A percentile compares a stretch with the other conserved stretches of the same genome.
phyloP scores from a whole-genome alignment of 345 rosid genomes.

The Physaria fendleri region DNA sequence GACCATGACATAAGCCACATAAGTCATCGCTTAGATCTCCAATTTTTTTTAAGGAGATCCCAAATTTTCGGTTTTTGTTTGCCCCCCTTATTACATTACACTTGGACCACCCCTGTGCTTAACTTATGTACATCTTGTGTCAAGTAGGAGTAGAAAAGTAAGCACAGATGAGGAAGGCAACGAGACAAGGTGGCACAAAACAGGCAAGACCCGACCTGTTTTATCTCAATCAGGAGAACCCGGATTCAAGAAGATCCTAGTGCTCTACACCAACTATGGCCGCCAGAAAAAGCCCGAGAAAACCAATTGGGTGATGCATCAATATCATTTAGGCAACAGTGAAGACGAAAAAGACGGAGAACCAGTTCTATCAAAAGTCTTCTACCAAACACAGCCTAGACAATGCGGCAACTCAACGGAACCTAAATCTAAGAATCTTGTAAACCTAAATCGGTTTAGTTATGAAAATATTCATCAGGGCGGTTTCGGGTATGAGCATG shows the following conservation, averaged over 20 bases:
- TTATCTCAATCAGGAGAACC: slow-evolving; percentile 35
- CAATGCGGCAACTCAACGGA: slow-evolving; percentile 41
- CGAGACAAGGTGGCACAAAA: slow-evolving; percentile 96
- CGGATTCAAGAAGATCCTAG: slow-evolving; percentile 86
- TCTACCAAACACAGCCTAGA: slow-evolving; percentile 90
- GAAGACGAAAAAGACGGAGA: slow-evolving; percentile 94
- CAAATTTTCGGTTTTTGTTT: too few relatives aligned
- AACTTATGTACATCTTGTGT: not conserved
- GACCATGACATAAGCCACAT: too few relatives aligned
- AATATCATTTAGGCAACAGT: slow-evolving; percentile 72
- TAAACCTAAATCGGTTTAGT: slow-evolving; percentile 19
- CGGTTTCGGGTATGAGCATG: slow-evolving; percentile 24
- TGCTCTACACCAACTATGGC: slow-evolving; percentile 84
- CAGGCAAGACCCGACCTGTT: slow-evolving; percentile 83
- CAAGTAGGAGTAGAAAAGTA: slow-evolving; percentile 75
- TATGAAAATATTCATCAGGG: slow-evolving; percentile 14
- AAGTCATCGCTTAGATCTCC: too few relatives aligned
- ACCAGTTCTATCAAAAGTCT: slow-evolving; percentile 73
- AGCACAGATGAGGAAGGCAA: slow-evolving; percentile 61
- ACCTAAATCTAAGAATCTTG: slow-evolving; percentile 20
- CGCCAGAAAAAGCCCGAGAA: slow-evolving; percentile 84
- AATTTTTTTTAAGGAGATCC: too few relatives aligned
- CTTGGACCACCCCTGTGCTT: too few relatives aligned
- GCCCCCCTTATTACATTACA: too few relatives aligned
- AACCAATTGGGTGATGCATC: slow-evolving; percentile 97